A percentile compares a stretch with the other conserved stretches of the same genome.
Evolutionary conservation across 148 eudicot species (phyloP).

Genomic region (Dianthus caryophyllus): DNA sequence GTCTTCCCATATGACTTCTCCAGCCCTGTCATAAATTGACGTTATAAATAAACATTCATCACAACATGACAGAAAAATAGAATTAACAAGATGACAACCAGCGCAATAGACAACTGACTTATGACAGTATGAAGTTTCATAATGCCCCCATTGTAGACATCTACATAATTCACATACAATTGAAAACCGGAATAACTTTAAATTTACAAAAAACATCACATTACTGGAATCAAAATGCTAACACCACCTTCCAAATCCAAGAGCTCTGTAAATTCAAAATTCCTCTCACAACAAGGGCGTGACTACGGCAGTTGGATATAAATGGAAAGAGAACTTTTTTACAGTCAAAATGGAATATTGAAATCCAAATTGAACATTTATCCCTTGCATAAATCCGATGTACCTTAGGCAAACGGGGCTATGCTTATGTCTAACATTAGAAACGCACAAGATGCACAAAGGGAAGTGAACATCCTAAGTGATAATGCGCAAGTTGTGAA

Average conservation of each 20-base stretch:
- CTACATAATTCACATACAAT: background rate
- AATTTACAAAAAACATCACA: too few species aligned
- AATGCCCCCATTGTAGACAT: background rate
- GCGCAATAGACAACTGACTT: background rate
- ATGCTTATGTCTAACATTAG: too few species aligned
- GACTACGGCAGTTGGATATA: too few species aligned
- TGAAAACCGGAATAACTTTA: background rate
- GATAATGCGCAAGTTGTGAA: too few species aligned
- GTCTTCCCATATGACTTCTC: constrained; percentile 49
- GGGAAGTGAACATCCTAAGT: too few species aligned
- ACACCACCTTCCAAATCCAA: too few species aligned
- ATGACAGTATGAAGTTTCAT: background rate
- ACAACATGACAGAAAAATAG: background rate
- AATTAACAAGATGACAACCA: background rate
- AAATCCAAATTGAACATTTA: background rate
- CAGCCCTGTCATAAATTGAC: constrained; percentile 40
- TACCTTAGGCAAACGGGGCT: background rate
- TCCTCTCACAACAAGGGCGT: too few species aligned
- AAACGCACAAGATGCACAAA: too few species aligned
- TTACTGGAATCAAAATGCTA: too few species aligned
- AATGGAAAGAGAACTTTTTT: too few species aligned
- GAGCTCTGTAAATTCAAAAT: too few species aligned
- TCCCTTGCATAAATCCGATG: background rate
- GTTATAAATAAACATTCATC: constrained; percentile 10
- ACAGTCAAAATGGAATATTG: background rate